A percentile compares a stretch with the other conserved stretches of the same genome.
These are phyloP conservation scores for Durusdinium trenchii DNA, from an alignment of 73 alveolate genomes.

Conservation along the genomic window DNA sequence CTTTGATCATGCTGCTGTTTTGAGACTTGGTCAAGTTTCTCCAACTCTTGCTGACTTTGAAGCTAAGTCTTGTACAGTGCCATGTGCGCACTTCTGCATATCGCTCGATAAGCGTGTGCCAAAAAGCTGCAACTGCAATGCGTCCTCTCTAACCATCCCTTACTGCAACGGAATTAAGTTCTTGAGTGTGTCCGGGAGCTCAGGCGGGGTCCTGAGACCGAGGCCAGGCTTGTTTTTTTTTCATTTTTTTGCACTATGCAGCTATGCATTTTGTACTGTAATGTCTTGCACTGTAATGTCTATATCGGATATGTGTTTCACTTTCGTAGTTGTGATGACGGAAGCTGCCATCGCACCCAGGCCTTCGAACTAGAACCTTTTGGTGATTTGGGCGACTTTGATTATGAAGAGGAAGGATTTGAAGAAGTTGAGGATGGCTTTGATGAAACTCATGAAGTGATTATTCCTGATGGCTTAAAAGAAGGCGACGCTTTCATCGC, in stretches of 20 bases:
- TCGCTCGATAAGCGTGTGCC: constrained; percentile 29
- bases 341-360: too few species aligned
- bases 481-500: constrained; percentile 43
- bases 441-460: constrained; percentile 3
- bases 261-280: too few species aligned
- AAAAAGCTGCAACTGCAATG: background rate
- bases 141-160: background rate
- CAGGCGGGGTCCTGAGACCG: background rate
- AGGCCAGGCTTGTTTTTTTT: too few species aligned
- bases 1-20: background rate
- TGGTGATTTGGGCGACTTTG: background rate
- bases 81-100: constrained; percentile 12
- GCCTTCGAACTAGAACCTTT: too few species aligned
- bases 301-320: too few species aligned
- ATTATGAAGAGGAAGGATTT: constrained; percentile 4
- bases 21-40: background rate
- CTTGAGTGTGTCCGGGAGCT: background rate
- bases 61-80: background rate
- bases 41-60: background rate
- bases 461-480: constrained; percentile 37
- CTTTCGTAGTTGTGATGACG: too few species aligned
- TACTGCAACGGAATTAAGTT: background rate
- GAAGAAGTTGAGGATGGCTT: background rate
- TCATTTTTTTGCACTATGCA: too few species aligned
- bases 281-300: too few species aligned